Percentiles rank a stretch among this genome's conserved stretches.
These are phyloP conservation scores for Eucalyptus marginata DNA, from an alignment of 345 rosid genomes.

Conservation along the genomic window DNA sequence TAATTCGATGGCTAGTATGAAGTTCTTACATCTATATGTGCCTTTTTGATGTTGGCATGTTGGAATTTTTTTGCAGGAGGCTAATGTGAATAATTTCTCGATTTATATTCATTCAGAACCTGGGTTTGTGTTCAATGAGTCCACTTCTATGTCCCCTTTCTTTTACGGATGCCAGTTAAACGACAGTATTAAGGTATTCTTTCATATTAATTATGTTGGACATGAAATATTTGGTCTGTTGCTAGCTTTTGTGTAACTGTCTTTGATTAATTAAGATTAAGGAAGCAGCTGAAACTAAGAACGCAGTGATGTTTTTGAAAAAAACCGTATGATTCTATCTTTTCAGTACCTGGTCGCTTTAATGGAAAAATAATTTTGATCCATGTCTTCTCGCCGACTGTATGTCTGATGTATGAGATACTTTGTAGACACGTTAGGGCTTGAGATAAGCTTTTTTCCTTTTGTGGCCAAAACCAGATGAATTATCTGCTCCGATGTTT, in stretches of 20 bases:
- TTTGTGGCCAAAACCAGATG: background rate
- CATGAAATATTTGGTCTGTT: background rate
- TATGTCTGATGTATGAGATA: background rate
- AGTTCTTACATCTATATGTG: background rate
- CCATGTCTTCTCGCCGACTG: background rate
- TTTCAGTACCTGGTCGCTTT: background rate
- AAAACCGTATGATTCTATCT: background rate
- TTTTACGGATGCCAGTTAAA: conserved; percentile 18
- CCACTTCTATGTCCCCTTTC: conserved; percentile 16
- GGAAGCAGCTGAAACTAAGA: background rate
- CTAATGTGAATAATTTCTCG: conserved; percentile 3
- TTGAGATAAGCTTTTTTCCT: background rate
- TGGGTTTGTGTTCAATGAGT: conserved; percentile 16
- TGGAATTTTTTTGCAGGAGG: conserved; percentile 1
- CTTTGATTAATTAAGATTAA: background rate
- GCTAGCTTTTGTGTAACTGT: background rate
- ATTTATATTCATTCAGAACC: conserved; percentile 17
- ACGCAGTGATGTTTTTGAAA: background rate
- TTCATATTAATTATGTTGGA: background rate
- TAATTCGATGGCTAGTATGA: background rate
- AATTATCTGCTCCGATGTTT: background rate
- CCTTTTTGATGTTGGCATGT: background rate
- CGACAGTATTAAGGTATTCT: conserved; percentile 12
- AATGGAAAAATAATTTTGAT: background rate
- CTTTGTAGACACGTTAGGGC: background rate